Conservation (phyloP, 2,329 filamentous ascomycete genomes). For the Bipolaris zeicola region DNA sequence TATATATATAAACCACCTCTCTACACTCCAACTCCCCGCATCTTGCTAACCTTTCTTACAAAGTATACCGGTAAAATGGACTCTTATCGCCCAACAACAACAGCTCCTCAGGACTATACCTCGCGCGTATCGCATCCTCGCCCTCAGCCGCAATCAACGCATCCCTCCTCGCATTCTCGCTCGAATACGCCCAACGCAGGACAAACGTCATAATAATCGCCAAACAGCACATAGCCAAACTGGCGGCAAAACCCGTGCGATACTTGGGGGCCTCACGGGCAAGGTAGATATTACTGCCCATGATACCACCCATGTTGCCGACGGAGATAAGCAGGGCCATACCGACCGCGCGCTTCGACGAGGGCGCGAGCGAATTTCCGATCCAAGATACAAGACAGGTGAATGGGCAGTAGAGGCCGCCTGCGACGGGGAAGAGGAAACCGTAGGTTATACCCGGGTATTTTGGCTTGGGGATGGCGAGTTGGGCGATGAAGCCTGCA, state of each 20-base stretch:
- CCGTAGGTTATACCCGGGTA: slow-evolving; percentile 55
- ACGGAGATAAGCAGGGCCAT: slow-evolving; percentile 56
- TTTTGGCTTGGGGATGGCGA: slow-evolving; percentile 49
- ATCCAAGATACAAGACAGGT: slow-evolving; percentile 46
- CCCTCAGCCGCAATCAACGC: slow-evolving; percentile 33
- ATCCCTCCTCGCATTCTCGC: slow-evolving; percentile 40
- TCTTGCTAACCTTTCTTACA: not conserved
- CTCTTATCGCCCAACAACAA: slow-evolving; percentile 51
- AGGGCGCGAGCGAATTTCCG: slow-evolving; percentile 42
- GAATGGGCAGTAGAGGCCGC: slow-evolving; percentile 46
- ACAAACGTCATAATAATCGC: slow-evolving; percentile 54
- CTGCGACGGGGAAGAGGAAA: slow-evolving; percentile 48
- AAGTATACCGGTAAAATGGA: slow-evolving; percentile 51
- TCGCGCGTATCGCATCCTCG: slow-evolving; percentile 43
- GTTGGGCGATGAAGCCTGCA: slow-evolving; percentile 62
- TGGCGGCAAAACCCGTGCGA: slow-evolving; percentile 56
- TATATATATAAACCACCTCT: not conserved
- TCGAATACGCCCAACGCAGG: slow-evolving; percentile 51
- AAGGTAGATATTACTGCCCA: slow-evolving; percentile 58
- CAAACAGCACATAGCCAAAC: slow-evolving; percentile 53
- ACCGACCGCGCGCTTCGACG: slow-evolving; percentile 51
- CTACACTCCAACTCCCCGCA: not conserved
- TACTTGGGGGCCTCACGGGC: slow-evolving; percentile 56
- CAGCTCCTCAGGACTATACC: slow-evolving; percentile 49
- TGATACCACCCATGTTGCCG: slow-evolving; percentile 55